These are phyloP conservation scores for Solanum hybrid DNA, from an alignment of 305 asterid species.

Conservation along the genomic window DNA sequence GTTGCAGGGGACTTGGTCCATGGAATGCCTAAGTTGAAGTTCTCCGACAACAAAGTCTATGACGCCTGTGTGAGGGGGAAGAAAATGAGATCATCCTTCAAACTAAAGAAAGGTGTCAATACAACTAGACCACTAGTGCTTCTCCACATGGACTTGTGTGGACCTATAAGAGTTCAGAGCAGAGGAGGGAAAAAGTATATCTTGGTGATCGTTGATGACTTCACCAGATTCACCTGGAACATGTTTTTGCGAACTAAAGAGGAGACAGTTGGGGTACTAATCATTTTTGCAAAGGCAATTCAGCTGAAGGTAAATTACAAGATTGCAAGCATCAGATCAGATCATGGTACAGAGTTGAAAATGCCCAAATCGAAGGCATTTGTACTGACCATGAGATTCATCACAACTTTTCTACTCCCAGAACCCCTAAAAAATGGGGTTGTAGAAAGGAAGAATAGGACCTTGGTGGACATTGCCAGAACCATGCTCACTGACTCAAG, in stretches of 20 bases:
- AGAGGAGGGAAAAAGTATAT: background rate
- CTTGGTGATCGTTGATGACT: background rate
- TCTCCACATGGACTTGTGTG: background rate
- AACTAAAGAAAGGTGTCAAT: background rate
- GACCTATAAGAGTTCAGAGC: background rate
- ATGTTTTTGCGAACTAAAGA: too few relatives aligned
- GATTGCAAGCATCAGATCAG: background rate
- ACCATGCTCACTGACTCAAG: background rate
- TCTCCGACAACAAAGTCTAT: too few relatives aligned
- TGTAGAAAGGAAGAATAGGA: background rate
- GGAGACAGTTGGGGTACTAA: background rate
- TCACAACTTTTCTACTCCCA: background rate
- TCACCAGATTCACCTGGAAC: background rate
- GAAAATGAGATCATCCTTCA: background rate
- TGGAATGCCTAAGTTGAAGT: background rate
- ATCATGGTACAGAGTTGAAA: background rate
- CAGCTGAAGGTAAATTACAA: background rate
- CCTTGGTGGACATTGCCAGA: background rate
- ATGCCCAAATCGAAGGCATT: too few relatives aligned
- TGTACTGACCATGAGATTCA: too few relatives aligned
- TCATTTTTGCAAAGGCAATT: too few relatives aligned
- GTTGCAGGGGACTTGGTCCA: background rate
- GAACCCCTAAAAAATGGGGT: background rate
- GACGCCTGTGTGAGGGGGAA: background rate
- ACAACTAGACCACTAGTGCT: background rate